phyloP scores from a whole-genome alignment of 2,329 filamentous ascomycete species.

The Cladophialophora chaetospira region DNA sequence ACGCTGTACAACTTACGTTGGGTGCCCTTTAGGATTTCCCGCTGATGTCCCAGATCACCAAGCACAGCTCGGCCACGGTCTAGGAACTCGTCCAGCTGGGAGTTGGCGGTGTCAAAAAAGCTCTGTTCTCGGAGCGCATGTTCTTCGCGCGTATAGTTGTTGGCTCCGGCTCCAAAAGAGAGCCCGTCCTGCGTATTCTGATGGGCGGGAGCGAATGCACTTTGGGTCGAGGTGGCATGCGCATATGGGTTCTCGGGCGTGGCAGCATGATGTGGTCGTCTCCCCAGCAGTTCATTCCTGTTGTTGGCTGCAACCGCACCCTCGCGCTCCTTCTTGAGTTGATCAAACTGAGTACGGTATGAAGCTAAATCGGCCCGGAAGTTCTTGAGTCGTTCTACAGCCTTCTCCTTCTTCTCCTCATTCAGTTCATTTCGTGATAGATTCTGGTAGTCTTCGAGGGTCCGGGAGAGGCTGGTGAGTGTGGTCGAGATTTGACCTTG shows the following conservation, averaged over 20 bases:
- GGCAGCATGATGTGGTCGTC: conserved; percentile 74
- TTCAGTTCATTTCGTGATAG: conserved; percentile 88
- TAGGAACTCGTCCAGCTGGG: conserved; percentile 89
- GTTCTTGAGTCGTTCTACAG: conserved; percentile 77
- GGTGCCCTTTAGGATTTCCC: conserved; percentile 92
- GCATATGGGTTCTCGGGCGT: conserved; percentile 94
- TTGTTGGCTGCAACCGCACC: conserved; percentile 70
- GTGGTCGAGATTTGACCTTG: conserved; percentile 76
- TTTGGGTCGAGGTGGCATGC: conserved; percentile 53
- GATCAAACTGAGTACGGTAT: conserved; percentile 75
- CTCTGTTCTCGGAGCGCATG: conserved; percentile 87
- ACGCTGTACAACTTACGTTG: conserved; percentile 89
- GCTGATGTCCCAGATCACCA: conserved; percentile 82
- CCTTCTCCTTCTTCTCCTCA: conserved; percentile 87
- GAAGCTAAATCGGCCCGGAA: conserved; percentile 82
- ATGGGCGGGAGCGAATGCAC: conserved; percentile 44
- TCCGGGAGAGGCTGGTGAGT: conserved; percentile 79
- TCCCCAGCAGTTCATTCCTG: conserved; percentile 78
- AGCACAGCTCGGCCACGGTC: conserved; percentile 88
- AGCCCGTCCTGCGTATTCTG: conserved; percentile 40
- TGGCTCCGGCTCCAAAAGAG: conserved; percentile 48
- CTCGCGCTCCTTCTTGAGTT: conserved; percentile 74
- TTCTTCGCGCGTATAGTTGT: conserved; percentile 69
- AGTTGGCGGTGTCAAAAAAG: conserved; percentile 80
- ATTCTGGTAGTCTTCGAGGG: conserved; percentile 86